phyloP scores from a whole-genome alignment of 805 yeast genomes.

The Suhomyces sp. region DNA sequence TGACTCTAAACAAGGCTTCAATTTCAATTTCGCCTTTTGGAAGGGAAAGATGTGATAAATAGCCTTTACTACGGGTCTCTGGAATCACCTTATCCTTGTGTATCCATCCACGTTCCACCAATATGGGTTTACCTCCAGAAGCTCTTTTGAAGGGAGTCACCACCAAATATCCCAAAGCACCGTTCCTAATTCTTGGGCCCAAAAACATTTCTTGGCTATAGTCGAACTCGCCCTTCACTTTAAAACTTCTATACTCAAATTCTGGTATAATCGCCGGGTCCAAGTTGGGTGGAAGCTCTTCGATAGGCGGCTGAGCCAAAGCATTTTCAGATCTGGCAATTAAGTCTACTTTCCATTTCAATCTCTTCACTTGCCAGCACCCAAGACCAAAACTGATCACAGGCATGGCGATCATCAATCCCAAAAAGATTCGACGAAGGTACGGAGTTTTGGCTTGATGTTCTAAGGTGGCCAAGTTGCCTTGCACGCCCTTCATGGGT shows the following conservation, averaged over 20 bases:
- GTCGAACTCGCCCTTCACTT: conserved; percentile 73
- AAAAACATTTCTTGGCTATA: conserved; percentile 86
- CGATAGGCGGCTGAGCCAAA: conserved; percentile 67
- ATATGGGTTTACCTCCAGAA: conserved; percentile 70
- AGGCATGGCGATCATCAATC: conserved; percentile 72
- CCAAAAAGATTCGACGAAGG: conserved; percentile 40
- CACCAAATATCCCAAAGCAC: conserved; percentile 69
- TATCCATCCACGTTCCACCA: conserved; percentile 93
- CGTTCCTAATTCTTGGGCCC: conserved; percentile 79
- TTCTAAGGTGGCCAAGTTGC: conserved; percentile 37
- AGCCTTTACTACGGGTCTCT: conserved; percentile 42
- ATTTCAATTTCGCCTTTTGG: conserved; percentile 73
- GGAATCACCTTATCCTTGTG: conserved; percentile 63
- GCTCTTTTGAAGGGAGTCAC: conserved; percentile 78
- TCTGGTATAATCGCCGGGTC: conserved; percentile 65
- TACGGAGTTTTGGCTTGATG: conserved; percentile 35
- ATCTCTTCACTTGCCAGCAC: conserved; percentile 85
- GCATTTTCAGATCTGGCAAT: conserved; percentile 82
- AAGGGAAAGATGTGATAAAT: conserved; percentile 64
- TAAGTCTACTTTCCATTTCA: conserved; percentile 83
- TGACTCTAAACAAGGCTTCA: conserved; percentile 69
- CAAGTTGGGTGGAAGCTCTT: conserved; percentile 59
- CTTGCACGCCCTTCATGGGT: conserved; percentile 56
- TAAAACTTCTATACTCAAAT: conserved; percentile 79
- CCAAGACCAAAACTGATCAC: conserved; percentile 82